These are phyloP conservation scores for Kodamaea sagamina DNA, from an alignment of 805 yeast species.

Conservation along the genomic window DNA sequence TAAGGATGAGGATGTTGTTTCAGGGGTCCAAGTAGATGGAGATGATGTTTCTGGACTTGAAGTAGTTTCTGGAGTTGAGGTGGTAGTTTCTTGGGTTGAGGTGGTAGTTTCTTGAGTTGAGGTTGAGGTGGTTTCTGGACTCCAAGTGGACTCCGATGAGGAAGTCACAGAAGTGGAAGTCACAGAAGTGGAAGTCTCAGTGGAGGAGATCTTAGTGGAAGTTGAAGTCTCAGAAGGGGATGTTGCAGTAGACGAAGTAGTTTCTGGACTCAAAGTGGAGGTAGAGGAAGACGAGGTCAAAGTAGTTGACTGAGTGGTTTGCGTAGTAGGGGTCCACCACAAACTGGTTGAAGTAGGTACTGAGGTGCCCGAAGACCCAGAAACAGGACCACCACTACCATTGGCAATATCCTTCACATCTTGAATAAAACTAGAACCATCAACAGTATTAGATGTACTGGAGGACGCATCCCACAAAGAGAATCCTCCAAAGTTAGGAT, in stretches of 20 bases:
- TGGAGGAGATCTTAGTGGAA: too few relatives aligned
- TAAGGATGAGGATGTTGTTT: too few relatives aligned
- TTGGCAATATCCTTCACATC: slow-evolving; percentile 21
- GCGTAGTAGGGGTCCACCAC: slow-evolving; percentile 8
- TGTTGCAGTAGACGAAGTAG: slow-evolving; percentile 8
- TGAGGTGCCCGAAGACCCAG: slow-evolving; percentile 12
- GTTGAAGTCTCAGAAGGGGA: slow-evolving; percentile 1
- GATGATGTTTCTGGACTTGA: too few relatives aligned
- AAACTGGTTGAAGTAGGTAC: slow-evolving; percentile 3
- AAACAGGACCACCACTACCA: slow-evolving; percentile 10
- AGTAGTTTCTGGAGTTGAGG: too few relatives aligned
- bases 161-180: neutral
- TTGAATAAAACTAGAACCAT: slow-evolving; percentile 19
- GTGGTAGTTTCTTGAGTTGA: too few relatives aligned
- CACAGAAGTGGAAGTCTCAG: neutral
- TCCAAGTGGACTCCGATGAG: too few relatives aligned
- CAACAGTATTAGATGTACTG: slow-evolving; percentile 19
- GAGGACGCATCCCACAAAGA: slow-evolving; percentile 41
- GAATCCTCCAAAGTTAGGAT: slow-evolving; percentile 38
- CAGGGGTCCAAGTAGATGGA: too few relatives aligned
- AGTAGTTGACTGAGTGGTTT: slow-evolving; percentile 11
- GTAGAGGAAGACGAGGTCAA: slow-evolving; percentile 11
- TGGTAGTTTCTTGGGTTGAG: too few relatives aligned
- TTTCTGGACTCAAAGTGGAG: slow-evolving; percentile 4
- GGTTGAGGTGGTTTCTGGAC: too few relatives aligned